These are phyloP conservation scores for Penicillium lividum DNA, from an alignment of 495 filamentous ascomycete genomes.

Conservation along the genomic window DNA sequence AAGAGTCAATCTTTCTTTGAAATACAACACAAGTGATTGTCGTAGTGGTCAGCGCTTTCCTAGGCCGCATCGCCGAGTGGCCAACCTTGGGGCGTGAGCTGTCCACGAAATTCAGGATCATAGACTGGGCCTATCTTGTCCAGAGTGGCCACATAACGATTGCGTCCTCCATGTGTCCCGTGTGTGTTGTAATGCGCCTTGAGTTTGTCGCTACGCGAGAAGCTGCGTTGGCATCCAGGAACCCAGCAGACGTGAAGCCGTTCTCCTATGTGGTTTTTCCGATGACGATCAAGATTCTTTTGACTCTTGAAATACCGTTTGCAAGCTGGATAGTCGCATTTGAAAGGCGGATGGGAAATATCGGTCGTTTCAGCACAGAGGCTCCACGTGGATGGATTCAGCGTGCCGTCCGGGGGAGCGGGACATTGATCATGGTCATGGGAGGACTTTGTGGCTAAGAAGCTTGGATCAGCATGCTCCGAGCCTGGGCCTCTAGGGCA, in stretches of 20 bases:
- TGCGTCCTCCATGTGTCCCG: conserved; percentile 18
- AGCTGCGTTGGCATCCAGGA: conserved; percentile 18
- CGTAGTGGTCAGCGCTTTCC: background rate
- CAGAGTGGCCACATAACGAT: conserved; percentile 24
- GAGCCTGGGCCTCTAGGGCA: background rate
- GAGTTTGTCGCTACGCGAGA: conserved; percentile 25
- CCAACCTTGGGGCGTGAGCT: too few relatives aligned
- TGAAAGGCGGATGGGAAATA: conserved; percentile 9
- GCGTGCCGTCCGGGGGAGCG: background rate
- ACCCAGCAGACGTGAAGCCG: conserved; percentile 30
- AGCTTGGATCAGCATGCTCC: background rate
- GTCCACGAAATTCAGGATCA: conserved; percentile 20
- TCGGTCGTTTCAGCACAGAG: background rate
- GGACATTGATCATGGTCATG: background rate
- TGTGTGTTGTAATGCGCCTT: conserved; percentile 26
- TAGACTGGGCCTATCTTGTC: conserved; percentile 15
- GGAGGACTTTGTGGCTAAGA: background rate
- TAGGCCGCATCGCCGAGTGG: background rate
- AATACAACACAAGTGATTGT: too few relatives aligned
- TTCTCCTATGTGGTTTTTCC: conserved; percentile 41
- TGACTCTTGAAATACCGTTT: conserved; percentile 43
- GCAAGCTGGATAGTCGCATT: conserved; percentile 26
- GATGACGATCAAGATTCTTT: conserved; percentile 56
- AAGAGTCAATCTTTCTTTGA: too few relatives aligned
- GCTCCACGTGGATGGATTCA: background rate